Base-by-base conservation (phyloP, 2,329 filamentous ascomycete genomes). In the Aspergillus niger region DNA sequence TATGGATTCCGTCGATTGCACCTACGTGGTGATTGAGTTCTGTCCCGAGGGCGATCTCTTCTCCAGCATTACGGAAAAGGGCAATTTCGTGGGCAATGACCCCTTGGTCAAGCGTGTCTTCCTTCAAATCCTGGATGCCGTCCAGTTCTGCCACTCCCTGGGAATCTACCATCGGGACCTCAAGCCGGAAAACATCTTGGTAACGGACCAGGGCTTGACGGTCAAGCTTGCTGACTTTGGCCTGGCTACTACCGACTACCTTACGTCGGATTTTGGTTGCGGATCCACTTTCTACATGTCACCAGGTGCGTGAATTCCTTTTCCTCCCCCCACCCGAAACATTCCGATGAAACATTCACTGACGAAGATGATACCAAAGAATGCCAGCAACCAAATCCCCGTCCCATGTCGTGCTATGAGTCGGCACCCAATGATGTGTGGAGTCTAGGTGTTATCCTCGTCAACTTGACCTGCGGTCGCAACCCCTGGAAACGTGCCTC, bases 231-330 rank as follows among this genome's bases (percentile, higher is more conserved):
- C 94, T 67, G 95, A 99, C 79, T 99, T 99, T 83, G 95, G 95
- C 74, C 86, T 99, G 58, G 95, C 95, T 61, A 98, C 92, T 24
- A 88, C 87, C 60, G 91, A 94, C 67, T 84, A 87, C 67, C 83
- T 89, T 68, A 97, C 94, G 65, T 90, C 92, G 69, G 95, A 99
- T 77, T 97, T 97, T 78, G 95, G 95, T 72, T 99, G 95, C 76
- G 95, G 95, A 65, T 98, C 95, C 32, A 98, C 94, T 13, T 98
- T 98, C 73, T 99, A 99, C 81, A 99, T 98, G 95, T 97, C 92
- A 74, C 95, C 95, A 86, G 94, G 94, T 97, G 90, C 77, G 86
- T 81, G 24, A 17, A 20, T 22, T n/a, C 38, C 26, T 22, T 15
- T 17, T n/a, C 65, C 66, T 2, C 51, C 44, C 43, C 51, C 62